Percentiles rank a stretch among this genome's conserved stretches.
These are phyloP conservation scores for Apophysomyces elegans DNA, from an alignment of 371 early-diverging fungal genomes.

Conservation along the genomic window DNA sequence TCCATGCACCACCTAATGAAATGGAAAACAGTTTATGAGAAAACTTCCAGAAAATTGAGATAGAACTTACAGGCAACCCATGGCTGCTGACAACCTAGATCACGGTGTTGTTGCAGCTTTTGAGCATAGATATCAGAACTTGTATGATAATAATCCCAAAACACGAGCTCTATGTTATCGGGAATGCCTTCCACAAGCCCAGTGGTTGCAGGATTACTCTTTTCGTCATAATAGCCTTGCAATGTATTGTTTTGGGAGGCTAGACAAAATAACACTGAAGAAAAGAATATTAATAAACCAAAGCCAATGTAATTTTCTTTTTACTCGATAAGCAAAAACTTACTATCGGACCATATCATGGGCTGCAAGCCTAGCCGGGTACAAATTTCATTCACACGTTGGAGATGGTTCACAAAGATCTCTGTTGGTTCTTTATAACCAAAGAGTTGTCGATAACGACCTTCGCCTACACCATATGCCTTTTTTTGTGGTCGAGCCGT, in stretches of 20 bases:
- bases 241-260: conserved; percentile 81
- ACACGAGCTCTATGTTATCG: conserved; percentile 72
- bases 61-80: conserved; percentile 72
- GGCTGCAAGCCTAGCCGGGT: conserved; percentile 63
- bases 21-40: not conserved
- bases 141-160: conserved; percentile 91
- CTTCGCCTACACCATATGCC: conserved; percentile 86
- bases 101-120: conserved; percentile 82
- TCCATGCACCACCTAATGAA: conserved; percentile 67
- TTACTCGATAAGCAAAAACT: conserved; percentile 22
- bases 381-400: conserved; percentile 75
- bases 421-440: conserved; percentile 74
- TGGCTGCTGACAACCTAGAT: conserved; percentile 76
- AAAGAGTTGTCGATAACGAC: conserved; percentile 75
- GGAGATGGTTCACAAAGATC: conserved; percentile 80
- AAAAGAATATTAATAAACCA: not conserved
- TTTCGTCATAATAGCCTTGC: conserved; percentile 79
- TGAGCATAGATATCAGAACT: conserved; percentile 66
- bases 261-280: conserved; percentile 21
- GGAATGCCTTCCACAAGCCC: conserved; percentile 68
- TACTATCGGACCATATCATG: conserved; percentile 91
- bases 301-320: not conserved
- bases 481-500: conserved; percentile 14
- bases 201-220: conserved; percentile 55
- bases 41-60: not conserved